These are phyloP conservation scores for Cordyceps fumosorosea DNA, from an alignment of 2,329 filamentous ascomycete genomes.

Conservation along the genomic window DNA sequence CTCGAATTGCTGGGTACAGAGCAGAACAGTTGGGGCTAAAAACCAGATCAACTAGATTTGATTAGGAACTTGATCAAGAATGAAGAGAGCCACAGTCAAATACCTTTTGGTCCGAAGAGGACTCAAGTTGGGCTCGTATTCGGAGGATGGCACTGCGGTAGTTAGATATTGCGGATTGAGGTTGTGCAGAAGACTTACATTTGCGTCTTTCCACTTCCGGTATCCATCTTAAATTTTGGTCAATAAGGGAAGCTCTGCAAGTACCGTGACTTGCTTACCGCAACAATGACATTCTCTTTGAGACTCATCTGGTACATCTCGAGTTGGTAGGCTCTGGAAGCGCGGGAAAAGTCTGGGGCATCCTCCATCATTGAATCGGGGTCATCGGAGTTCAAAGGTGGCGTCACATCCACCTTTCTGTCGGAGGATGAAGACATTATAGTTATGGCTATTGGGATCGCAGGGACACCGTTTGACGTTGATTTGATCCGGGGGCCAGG, in stretches of 20 bases:
- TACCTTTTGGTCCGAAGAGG: slow-evolving; percentile 47
- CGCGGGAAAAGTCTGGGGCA: slow-evolving; percentile 25
- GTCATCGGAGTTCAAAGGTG: not conserved
- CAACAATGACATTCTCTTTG: slow-evolving; percentile 63
- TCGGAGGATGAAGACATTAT: not conserved
- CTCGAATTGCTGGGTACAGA: slow-evolving; percentile 60
- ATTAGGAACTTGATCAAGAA: slow-evolving; percentile 14
- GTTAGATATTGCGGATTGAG: slow-evolving; percentile 17
- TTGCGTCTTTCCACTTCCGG: slow-evolving; percentile 71
- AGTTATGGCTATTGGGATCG: not conserved
- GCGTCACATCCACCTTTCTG: not conserved
- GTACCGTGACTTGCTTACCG: slow-evolving; percentile 38
- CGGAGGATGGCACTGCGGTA: slow-evolving; percentile 57
- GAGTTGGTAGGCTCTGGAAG: slow-evolving; percentile 58
- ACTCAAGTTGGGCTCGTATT: slow-evolving; percentile 58
- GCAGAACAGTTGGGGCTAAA: slow-evolving; percentile 59
- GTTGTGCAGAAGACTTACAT: slow-evolving; percentile 44
- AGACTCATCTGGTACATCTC: slow-evolving; percentile 71
- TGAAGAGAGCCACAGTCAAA: not conserved
- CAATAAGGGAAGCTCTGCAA: not conserved
- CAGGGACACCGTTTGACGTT: not conserved
- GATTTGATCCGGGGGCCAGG: not conserved
- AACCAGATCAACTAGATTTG: slow-evolving; percentile 60
- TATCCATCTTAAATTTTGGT: slow-evolving; percentile 60
- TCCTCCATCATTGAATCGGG: not conserved